phyloP scores from a whole-genome alignment of 176 grass and related monocot species.

The Microstegium vimineum region DNA sequence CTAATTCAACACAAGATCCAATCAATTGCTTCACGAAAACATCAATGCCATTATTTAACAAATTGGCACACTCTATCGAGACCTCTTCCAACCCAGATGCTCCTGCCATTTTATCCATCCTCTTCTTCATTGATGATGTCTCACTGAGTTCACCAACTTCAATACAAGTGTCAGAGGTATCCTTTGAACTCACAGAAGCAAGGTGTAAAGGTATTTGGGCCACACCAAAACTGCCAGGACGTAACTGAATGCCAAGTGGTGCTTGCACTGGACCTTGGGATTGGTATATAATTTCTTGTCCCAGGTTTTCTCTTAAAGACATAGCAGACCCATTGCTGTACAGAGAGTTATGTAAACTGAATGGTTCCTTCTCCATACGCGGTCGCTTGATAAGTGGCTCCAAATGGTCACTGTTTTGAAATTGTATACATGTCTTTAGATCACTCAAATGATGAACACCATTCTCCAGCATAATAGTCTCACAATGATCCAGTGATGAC shows the following conservation, averaged over 20 bases:
- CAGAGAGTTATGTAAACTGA: constrained; percentile 14
- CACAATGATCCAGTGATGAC: constrained; percentile 22
- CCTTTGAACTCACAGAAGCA: constrained; percentile 32
- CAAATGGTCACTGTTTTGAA: constrained; percentile 36
- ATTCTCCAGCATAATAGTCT: constrained; percentile 31
- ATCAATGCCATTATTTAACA: constrained; percentile 78
- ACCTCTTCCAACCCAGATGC: constrained; percentile 69
- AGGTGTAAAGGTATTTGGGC: constrained; percentile 38
- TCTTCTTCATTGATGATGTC: constrained; percentile 49
- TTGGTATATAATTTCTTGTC: constrained; percentile 31
- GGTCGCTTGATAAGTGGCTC: constrained; percentile 33
- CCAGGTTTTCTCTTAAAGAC: constrained; percentile 15
- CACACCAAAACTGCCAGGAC: constrained; percentile 45
- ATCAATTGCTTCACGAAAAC: constrained; percentile 74
- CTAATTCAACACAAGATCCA: constrained; percentile 54
- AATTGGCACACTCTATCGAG: constrained; percentile 62
- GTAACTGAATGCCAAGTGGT: constrained; percentile 79
- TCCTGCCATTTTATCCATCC: constrained; percentile 70
- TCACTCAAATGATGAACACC: constrained; percentile 35
- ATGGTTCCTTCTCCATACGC: constrained; percentile 25
- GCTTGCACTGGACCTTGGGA: constrained; percentile 38
- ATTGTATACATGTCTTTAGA: constrained; percentile 41
- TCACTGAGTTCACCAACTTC: constrained; percentile 59
- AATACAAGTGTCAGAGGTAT: constrained; percentile 41
- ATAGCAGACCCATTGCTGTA: constrained; percentile 37